Conservation (phyloP, 257 asterid species). For the Nicotiana attenuata region DNA sequence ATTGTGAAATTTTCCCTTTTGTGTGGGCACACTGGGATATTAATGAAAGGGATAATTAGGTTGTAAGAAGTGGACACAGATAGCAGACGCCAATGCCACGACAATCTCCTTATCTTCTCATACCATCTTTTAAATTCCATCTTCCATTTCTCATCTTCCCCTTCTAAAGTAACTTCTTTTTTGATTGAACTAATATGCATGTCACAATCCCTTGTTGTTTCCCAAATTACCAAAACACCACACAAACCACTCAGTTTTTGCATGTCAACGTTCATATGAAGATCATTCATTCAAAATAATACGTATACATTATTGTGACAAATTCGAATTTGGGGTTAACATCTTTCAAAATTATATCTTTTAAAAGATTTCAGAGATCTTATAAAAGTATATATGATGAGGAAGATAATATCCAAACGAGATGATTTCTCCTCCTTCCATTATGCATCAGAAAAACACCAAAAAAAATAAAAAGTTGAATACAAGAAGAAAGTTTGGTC, state of each 20-base stretch:
- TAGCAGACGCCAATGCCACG: conserved; percentile 28
- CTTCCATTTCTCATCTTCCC: background rate
- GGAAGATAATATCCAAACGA: background rate
- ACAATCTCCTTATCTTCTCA: conserved; percentile 32
- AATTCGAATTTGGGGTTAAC: no score
- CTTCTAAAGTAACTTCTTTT: background rate
- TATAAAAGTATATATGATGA: background rate
- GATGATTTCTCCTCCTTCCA: background rate
- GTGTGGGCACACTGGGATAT: background rate
- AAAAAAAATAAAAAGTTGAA: background rate
- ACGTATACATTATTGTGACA: no score
- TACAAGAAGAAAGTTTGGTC: background rate
- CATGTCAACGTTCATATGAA: no score
- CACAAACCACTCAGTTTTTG: background rate
- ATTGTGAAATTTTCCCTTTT: no score
- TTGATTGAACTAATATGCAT: background rate
- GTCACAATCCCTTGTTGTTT: background rate
- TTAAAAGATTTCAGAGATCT: no score
- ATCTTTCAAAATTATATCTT: no score
- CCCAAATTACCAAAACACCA: background rate
- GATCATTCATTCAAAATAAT: no score
- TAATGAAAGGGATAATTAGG: conserved; percentile 4
- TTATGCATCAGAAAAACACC: background rate
- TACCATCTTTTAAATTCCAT: background rate
- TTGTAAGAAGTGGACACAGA: conserved; percentile 23